Base-by-base conservation (phyloP, 495 filamentous ascomycete genomes). In the Lichenothelia convexa region DNA sequence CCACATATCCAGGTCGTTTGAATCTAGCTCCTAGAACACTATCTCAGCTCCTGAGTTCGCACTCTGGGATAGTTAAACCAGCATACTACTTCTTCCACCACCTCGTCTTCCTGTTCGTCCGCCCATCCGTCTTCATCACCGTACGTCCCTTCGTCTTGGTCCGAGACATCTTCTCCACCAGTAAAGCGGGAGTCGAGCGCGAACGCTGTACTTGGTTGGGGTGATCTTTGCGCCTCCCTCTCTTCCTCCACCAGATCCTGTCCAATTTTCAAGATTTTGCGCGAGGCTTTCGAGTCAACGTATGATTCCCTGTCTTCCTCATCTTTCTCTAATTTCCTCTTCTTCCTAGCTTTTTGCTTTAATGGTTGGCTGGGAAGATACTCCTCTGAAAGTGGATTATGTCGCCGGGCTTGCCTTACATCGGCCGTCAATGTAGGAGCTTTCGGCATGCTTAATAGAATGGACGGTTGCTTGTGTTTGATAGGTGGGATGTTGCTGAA, bases 1-100 rank as follows among this genome's bases (percentile, higher is more conserved):
- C 59, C 91, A 99, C 34, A 79, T 75, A 36, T 80, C 83, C 24
- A 92, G 61, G 51, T 99, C 89, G 32, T 71, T 71, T n/a, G 86
- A 83, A 39, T 91, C 82, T 24, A 94, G 65, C 48, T 93, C 87
- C 1, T 42, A 26, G n/a, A n/a, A n/a, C n/a, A n/a, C n/a, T n/a
- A n/a, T n/a, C n/a, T n/a, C n/a, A n/a, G n/a, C n/a, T n/a, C n/a
- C n/a, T n/a, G n/a, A n/a, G n/a, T n/a, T n/a, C n/a, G n/a, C n/a
- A n/a, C n/a, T n/a, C n/a, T n/a, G n/a, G n/a, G n/a, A n/a, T n/a
- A n/a, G n/a, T n/a, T n/a, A n/a, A n/a, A n/a, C n/a, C n/a, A n/a
- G 32, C 45, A 33, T 29, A 46, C 42, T 13, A 42, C 47, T 31
- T 39, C 60, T 36, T 79, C 80, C 31, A 87, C 87, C 32, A 80